Percentiles rank a stretch among this genome's conserved stretches.
Evolutionary conservation across 306 rosid species (phyloP).

Genomic region (Acacia acuminata): DNA sequence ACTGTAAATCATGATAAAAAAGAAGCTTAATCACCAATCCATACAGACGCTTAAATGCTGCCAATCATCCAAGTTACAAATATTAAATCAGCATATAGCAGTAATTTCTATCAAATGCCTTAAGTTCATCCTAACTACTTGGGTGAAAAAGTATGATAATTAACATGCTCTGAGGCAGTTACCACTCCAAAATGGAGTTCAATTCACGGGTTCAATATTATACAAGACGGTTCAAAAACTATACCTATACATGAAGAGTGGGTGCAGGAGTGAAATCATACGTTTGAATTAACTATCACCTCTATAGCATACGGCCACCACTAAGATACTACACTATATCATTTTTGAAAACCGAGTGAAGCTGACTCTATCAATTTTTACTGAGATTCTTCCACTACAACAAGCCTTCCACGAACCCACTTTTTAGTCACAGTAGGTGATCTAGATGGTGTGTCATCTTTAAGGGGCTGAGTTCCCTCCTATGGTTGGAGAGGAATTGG

Average conservation of each 20-base stretch:
- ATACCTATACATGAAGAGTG: background rate
- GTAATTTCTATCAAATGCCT: background rate
- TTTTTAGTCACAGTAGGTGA: slow-evolving; percentile 48
- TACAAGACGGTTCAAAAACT: background rate
- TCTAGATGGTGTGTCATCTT: slow-evolving; percentile 41
- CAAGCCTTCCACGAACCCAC: slow-evolving; percentile 91
- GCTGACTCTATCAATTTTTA: slow-evolving; percentile 27
- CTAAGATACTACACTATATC: slow-evolving; percentile 21
- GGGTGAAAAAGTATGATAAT: background rate
- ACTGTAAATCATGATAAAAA: too few species aligned
- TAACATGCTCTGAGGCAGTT: background rate
- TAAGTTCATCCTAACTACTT: background rate
- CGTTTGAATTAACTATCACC: slow-evolving; percentile 17
- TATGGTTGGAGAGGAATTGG: slow-evolving; percentile 41
- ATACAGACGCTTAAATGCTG: background rate
- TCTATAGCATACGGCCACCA: slow-evolving; percentile 24
- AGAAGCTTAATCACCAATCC: too few species aligned
- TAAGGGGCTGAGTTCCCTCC: slow-evolving; percentile 38
- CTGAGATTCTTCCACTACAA: slow-evolving; percentile 56
- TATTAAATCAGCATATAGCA: background rate
- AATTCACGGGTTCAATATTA: background rate
- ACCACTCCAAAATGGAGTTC: background rate
- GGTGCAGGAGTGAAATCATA: slow-evolving; percentile 19
- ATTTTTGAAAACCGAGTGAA: slow-evolving; percentile 33
- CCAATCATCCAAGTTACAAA: background rate